Evolutionary conservation across 768 basidiomycete genomes (phyloP).

Genomic region (Tricholoma hemisulphureum): DNA sequence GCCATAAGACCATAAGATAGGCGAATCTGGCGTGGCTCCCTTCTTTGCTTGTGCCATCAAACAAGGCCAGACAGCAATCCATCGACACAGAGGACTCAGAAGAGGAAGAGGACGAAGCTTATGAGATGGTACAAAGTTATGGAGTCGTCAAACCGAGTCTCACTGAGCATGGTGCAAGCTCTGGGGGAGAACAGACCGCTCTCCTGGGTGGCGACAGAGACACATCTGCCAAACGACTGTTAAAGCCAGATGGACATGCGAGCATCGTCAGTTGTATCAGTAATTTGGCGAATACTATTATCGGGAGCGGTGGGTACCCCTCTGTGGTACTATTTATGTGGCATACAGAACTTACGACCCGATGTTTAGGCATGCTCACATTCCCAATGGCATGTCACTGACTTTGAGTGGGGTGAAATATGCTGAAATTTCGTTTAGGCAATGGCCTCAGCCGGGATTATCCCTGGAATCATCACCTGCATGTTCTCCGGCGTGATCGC

Average conservation of each 20-base stretch:
- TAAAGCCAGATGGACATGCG: slow-evolving; percentile 61
- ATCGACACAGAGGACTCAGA: neutral
- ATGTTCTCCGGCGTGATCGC: slow-evolving; percentile 73
- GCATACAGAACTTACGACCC: neutral
- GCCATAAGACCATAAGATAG: slow-evolving; percentile 10
- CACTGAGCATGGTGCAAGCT: slow-evolving; percentile 27
- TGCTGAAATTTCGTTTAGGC: slow-evolving; percentile 48
- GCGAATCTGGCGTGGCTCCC: slow-evolving; percentile 22
- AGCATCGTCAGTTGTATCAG: slow-evolving; percentile 66
- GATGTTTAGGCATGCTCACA: slow-evolving; percentile 73
- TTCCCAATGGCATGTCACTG: slow-evolving; percentile 67
- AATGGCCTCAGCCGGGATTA: slow-evolving; percentile 84
- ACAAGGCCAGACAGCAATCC: neutral
- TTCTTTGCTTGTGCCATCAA: neutral
- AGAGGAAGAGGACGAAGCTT: slow-evolving; percentile 28
- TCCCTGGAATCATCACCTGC: slow-evolving; percentile 90
- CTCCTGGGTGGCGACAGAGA: slow-evolving; percentile 50
- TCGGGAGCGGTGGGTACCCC: slow-evolving; percentile 72
- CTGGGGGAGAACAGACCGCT: slow-evolving; percentile 53
- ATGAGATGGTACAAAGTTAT: slow-evolving; percentile 72
- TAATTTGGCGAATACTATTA: slow-evolving; percentile 86
- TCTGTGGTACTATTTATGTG: slow-evolving; percentile 5
- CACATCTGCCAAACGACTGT: slow-evolving; percentile 15
- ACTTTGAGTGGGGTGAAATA: slow-evolving; percentile 5
- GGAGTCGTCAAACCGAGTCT: slow-evolving; percentile 47